Base-by-base conservation (phyloP, 129 eudicot species). In the Lonicera japonica region DNA sequence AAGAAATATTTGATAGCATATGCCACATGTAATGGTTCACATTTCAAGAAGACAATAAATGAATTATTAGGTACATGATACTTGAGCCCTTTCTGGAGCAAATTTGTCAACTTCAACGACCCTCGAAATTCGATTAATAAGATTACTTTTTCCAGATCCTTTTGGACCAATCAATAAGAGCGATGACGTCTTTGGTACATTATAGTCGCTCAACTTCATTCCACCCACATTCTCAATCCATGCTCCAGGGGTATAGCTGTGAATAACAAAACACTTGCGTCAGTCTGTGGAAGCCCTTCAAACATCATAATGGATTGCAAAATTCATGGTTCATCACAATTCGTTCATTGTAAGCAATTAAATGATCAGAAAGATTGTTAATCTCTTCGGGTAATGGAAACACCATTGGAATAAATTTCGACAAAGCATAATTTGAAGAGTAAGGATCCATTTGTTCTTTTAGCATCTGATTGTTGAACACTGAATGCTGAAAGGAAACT, bases 131-230 rank as follows among this genome's bases (percentile, higher is more conserved):
- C 76, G 74, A 80, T 90, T 90, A 9, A 90, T 34, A 54, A 90
- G 89, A 64, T 94, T 86, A 71, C 95, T 90, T 77, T 90, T 90
- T 16, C 97, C 95, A 21, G 95, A 90, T 72, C 88, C 92, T 73
- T 75, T 80, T 60, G 86, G 94, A 59, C 97, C 97, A 21, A 87
- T 60, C 55, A 90, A 51, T 39, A 90, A 74, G 59, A 90, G 80
- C 19, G 88, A 47, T 25, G 88, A 71, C 16, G 83, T 81, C 63
- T 77, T 66, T 64, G 97, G 97, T 25, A 83, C 74, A 19, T 63
- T 59, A 65, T 45, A 77, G 61, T 86, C 80, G 14, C 45, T 56
- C 56, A 57, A 41, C 12, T 69, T 72, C 79, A 63, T 64, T 38
- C 79, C 87, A 58, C 75, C 82, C 11, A 75, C 83, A 22, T 74